phyloP scores from a whole-genome alignment of 1,284 basidiomycete species.

The Ceratobasidium sp. region DNA sequence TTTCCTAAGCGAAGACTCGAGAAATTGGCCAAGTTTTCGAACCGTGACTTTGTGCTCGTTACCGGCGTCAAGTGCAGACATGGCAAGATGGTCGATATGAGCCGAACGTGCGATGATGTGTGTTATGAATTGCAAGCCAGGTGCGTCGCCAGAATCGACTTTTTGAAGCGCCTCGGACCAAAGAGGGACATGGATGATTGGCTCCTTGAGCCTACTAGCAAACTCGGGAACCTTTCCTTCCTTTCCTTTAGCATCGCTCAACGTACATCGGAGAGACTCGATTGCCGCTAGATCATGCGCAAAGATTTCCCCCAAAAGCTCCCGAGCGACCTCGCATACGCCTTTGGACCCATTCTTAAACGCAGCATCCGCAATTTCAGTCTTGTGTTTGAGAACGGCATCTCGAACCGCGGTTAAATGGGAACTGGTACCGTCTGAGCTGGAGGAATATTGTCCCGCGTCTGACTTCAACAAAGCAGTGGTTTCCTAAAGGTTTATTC shows the following conservation, averaged over 20 bases:
- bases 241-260: constrained; percentile 1
- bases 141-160: constrained; percentile 8
- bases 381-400: constrained; percentile 26
- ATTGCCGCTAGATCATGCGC: constrained; percentile 4
- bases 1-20: constrained; percentile 71
- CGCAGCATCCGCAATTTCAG: constrained; percentile 6
- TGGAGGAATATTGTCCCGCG: neutral
- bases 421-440: neutral
- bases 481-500: neutral
- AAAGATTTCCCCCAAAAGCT: constrained; percentile 12
- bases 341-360: constrained; percentile 8
- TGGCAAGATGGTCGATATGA: constrained; percentile 61
- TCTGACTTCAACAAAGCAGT: neutral
- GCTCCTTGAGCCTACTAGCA: constrained; percentile 24
- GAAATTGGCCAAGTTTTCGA: constrained; percentile 59
- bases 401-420: constrained; percentile 3
- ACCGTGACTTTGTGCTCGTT: constrained; percentile 47
- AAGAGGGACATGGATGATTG: constrained; percentile 6
- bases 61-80: neutral
- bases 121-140: constrained; percentile 14
- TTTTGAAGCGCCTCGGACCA: constrained; percentile 24
- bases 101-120: constrained; percentile 36
- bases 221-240: neutral
- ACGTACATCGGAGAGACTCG: neutral
- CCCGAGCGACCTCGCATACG: constrained; percentile 7